These are phyloP conservation scores for Trichoderma endophyticum DNA, from an alignment of 2,329 filamentous ascomycete genomes.

Conservation along the genomic window DNA sequence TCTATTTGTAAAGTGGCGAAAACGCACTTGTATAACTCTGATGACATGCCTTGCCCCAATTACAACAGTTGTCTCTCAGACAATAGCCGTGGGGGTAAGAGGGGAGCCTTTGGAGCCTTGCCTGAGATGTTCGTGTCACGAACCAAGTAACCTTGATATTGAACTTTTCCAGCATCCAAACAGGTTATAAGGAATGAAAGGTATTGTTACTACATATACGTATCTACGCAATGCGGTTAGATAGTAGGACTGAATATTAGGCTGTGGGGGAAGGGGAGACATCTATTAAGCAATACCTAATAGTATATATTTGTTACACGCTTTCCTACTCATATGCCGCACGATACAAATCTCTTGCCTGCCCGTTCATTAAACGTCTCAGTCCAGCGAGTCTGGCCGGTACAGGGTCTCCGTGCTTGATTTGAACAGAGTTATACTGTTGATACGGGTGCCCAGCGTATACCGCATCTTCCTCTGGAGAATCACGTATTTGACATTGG, in stretches of 20 bases:
- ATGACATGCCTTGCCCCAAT: not conserved
- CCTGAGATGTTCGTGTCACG: not conserved
- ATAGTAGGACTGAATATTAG: not conserved
- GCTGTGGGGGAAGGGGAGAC: not conserved
- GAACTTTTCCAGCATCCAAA: not conserved
- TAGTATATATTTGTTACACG: not conserved
- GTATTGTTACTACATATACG: not conserved
- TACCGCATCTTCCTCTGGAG: not conserved
- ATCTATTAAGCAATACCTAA: not conserved
- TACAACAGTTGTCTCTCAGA: not conserved
- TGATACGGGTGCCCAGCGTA: conserved; percentile 1
- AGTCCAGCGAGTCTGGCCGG: not conserved
- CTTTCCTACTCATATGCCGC: not conserved
- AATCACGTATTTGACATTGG: not conserved
- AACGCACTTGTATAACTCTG: not conserved
- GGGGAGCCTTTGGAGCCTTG: not conserved
- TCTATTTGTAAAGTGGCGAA: not conserved
- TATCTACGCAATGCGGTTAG: not conserved
- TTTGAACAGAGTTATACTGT: not conserved
- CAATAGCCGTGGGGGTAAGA: not conserved
- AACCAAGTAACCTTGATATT: not conserved
- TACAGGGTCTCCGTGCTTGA: not conserved
- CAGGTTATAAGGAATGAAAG: not conserved
- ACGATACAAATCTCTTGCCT: conserved; percentile 5
- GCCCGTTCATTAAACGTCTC: not conserved